Evolutionary conservation across 805 yeast species (phyloP).

Genomic region (Ogataea wickerhamii): DNA sequence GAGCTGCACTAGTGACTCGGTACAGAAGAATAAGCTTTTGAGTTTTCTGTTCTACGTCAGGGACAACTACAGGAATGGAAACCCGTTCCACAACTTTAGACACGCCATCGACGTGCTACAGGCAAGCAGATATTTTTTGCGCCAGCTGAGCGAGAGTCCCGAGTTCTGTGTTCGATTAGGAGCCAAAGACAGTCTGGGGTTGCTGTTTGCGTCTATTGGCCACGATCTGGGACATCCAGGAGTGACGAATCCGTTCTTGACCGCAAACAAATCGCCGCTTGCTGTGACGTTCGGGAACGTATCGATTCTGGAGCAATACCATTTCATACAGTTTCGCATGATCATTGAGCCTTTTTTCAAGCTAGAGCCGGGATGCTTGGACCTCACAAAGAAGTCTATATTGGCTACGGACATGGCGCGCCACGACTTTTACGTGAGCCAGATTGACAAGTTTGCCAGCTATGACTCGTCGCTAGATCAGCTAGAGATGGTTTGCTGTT

Average conservation of each 20-base stretch:
- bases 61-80: conserved; percentile 76
- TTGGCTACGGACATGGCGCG: conserved; percentile 91
- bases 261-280: conserved; percentile 56
- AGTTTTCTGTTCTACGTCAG: conserved; percentile 65
- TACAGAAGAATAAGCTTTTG: conserved; percentile 41
- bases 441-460: conserved; percentile 38
- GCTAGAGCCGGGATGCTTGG: conserved; percentile 4
- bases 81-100: conserved; percentile 91
- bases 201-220: conserved; percentile 81
- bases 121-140: conserved; percentile 68
- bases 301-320: conserved; percentile 81
- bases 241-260: conserved; percentile 73
- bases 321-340: conserved; percentile 58
- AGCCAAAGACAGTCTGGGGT: conserved; percentile 46
- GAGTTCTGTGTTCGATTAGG: conserved; percentile 13
- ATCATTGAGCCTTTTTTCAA: conserved; percentile 28
- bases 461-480: conserved; percentile 24
- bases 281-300: conserved; percentile 57
- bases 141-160: conserved; percentile 8
- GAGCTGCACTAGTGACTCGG: neutral
- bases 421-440: conserved; percentile 67
- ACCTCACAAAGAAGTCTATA: conserved; percentile 32
- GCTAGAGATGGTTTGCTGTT: conserved; percentile 48
- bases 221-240: conserved; percentile 98
- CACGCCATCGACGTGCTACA: conserved; percentile 96